These are phyloP conservation scores for Tympanopsis confertula DNA, from an alignment of 2,329 filamentous ascomycete genomes.

Conservation along the genomic window DNA sequence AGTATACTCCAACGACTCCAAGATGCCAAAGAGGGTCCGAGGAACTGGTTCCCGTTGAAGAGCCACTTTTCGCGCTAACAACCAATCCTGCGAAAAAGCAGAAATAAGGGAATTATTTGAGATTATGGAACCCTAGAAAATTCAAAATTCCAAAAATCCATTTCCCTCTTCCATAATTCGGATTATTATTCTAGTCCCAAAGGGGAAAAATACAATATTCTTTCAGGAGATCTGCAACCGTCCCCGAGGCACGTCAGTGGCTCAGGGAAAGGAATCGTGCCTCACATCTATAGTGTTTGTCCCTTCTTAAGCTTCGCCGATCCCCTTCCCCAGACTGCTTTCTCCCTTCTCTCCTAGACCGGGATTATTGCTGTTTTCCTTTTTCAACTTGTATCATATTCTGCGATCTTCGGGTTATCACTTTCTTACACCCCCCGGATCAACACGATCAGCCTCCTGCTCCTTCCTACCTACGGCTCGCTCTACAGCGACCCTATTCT, in stretches of 20 bases:
- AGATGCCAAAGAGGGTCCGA: too few species aligned
- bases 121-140: not conserved
- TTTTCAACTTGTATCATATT: not conserved
- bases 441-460: not conserved
- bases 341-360: not conserved
- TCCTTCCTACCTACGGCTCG: not conserved
- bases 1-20: too few species aligned
- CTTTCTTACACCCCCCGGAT: not conserved
- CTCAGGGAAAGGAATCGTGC: too few species aligned
- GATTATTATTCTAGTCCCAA: not conserved
- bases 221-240: not conserved
- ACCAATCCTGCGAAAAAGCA: too few species aligned
- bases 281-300: not conserved
- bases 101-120: too few species aligned
- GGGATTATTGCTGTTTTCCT: not conserved
- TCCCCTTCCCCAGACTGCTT: slow-evolving; percentile 1
- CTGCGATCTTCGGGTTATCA: not conserved
- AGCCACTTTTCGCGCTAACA: too few species aligned
- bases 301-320: slow-evolving; percentile 1
- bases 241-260: not conserved
- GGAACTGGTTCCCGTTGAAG: too few species aligned
- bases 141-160: not conserved
- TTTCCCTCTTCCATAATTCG: not conserved
- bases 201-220: not conserved
- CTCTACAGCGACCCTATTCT: not conserved